A percentile compares a stretch with the other conserved stretches of the same genome.
phyloP scores from a whole-genome alignment of 208 protist genomes.

The Crithidia fasciculata region DNA sequence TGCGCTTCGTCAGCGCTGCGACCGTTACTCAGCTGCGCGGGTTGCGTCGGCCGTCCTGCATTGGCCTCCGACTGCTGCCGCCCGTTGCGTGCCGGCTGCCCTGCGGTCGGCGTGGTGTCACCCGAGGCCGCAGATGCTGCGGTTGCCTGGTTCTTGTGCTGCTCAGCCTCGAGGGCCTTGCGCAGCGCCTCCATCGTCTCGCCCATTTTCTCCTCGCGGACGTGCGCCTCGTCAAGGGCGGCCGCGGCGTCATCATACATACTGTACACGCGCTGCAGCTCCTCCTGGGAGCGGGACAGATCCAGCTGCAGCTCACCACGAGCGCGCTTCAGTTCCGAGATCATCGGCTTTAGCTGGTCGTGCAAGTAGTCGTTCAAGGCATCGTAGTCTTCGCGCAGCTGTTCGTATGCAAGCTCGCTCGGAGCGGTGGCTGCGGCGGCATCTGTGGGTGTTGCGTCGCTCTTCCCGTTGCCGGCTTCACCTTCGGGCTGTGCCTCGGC shows the following conservation, averaged over 20 bases:
- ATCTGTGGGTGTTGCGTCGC: neutral
- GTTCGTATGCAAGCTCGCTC: constrained; percentile 1
- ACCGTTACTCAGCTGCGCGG: constrained; percentile 8
- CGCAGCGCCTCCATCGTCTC: constrained; percentile 46
- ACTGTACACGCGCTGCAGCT: constrained; percentile 25
- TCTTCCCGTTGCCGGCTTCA: neutral
- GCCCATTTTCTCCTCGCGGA: constrained; percentile 51
- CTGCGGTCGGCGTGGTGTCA: neutral
- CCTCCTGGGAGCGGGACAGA: constrained; percentile 23
- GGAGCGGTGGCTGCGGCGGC: constrained; percentile 21
- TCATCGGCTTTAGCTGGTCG: constrained; percentile 24
- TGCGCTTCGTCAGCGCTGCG: neutral
- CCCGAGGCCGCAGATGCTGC: neutral
- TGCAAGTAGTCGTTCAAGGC: constrained; percentile 27
- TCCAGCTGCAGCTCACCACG: constrained; percentile 41
- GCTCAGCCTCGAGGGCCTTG: constrained; percentile 33
- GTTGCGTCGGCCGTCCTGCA: constrained; percentile 6
- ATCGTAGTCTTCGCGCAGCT: constrained; percentile 35
- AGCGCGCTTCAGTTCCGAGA: constrained; percentile 17
- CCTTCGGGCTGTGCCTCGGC: neutral
- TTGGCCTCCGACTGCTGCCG: constrained; percentile 6
- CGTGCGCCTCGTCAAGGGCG: constrained; percentile 32
- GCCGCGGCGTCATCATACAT: constrained; percentile 32
- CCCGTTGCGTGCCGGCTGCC: neutral
- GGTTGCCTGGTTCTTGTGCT: constrained; percentile 15